Conservation (phyloP, 768 basidiomycete genomes). For the Tephrocybe rancida region DNA sequence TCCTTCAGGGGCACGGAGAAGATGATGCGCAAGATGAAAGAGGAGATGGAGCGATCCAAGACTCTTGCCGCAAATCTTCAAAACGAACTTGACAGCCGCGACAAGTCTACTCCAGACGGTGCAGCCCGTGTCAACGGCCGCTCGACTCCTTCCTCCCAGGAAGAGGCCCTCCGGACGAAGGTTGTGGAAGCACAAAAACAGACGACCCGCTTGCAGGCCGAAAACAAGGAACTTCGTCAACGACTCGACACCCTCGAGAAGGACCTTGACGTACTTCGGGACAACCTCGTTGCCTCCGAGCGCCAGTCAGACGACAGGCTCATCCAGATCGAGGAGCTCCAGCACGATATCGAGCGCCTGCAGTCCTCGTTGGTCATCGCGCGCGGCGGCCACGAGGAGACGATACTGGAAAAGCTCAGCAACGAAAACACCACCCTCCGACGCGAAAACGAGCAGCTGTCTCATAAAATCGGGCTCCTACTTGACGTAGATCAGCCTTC, state of each 20-base stretch:
- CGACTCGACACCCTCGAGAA: slow-evolving; percentile 76
- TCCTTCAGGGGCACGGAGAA: slow-evolving; percentile 87
- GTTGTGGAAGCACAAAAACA: slow-evolving; percentile 81
- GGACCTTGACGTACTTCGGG: slow-evolving; percentile 71
- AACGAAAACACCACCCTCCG: slow-evolving; percentile 79
- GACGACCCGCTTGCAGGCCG: slow-evolving; percentile 65
- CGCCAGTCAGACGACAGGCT: slow-evolving; percentile 81
- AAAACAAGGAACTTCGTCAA: slow-evolving; percentile 76
- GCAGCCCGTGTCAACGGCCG: slow-evolving; percentile 65
- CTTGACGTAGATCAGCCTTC: slow-evolving; percentile 84
- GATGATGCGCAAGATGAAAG: slow-evolving; percentile 96
- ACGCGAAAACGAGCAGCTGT: slow-evolving; percentile 85
- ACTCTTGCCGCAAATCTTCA: slow-evolving; percentile 77
- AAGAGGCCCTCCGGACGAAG: slow-evolving; percentile 71
- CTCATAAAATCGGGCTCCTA: slow-evolving; percentile 89
- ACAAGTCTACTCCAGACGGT: slow-evolving; percentile 50
- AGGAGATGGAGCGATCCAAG: slow-evolving; percentile 93
- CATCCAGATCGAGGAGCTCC: slow-evolving; percentile 75
- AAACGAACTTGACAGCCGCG: slow-evolving; percentile 79
- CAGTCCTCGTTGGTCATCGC: slow-evolving; percentile 73
- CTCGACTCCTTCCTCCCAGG: slow-evolving; percentile 77
- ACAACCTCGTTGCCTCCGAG: slow-evolving; percentile 70
- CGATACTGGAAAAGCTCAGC: slow-evolving; percentile 78
- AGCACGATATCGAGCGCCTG: slow-evolving; percentile 78
- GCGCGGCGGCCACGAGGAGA: slow-evolving; percentile 77